These are phyloP conservation scores for Kodamaea kaohsiungensis DNA, from an alignment of 805 yeast genomes.

Conservation along the genomic window DNA sequence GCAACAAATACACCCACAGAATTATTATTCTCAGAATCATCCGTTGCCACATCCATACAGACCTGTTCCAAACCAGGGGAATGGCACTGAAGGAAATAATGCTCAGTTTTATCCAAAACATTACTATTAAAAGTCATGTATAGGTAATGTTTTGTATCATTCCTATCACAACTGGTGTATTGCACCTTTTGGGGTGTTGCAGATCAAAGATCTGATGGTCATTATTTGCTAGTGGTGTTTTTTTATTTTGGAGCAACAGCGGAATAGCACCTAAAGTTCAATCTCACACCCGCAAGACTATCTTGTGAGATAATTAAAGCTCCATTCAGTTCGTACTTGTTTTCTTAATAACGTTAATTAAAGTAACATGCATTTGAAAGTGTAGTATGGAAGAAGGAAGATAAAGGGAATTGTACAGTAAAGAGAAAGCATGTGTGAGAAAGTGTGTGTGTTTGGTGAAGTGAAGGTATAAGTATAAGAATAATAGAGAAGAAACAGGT, in stretches of 20 bases:
- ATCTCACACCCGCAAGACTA: too few species aligned
- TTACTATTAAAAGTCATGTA: conserved; percentile 8
- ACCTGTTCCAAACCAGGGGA: conserved; percentile 5
- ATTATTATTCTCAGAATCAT: conserved; percentile 11
- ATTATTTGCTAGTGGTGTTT: not conserved
- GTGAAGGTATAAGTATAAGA: too few species aligned
- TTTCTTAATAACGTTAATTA: not conserved
- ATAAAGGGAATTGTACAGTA: too few species aligned
- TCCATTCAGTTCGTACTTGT: conserved; percentile 1
- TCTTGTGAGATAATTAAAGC: too few species aligned
- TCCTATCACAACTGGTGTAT: too few species aligned
- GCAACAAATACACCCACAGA: conserved; percentile 10
- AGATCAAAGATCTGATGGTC: too few species aligned
- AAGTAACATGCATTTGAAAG: conserved; percentile 1
- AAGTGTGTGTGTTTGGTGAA: too few species aligned
- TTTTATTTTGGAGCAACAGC: not conserved
- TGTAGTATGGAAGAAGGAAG: not conserved
- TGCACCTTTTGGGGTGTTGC: too few species aligned
- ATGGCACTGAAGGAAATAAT: not conserved
- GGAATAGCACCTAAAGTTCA: not conserved
- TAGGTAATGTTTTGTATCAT: too few species aligned
- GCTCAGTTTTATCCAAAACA: conserved; percentile 14
- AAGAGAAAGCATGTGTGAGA: not conserved
- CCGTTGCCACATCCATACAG: conserved; percentile 14
- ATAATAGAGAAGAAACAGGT: too few species aligned